phyloP scores from a whole-genome alignment of 345 rosid genomes.

The Populus pruinosa region DNA sequence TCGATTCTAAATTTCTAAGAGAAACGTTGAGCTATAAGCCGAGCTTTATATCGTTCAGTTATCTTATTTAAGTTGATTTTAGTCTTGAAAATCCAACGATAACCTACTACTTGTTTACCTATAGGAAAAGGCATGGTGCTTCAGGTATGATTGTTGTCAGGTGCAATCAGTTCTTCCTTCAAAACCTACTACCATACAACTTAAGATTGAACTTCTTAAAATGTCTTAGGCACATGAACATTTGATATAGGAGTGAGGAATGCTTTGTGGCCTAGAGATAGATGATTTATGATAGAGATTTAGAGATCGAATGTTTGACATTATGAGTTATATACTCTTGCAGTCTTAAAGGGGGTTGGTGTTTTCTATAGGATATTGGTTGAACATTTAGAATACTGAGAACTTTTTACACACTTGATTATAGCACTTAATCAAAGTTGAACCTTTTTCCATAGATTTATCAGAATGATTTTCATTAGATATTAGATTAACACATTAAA shows the following conservation, averaged over 20 bases:
- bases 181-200: background rate
- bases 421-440: no score
- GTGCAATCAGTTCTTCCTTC: background rate
- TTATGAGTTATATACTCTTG: background rate
- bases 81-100: background rate
- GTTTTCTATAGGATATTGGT: no score
- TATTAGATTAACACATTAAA: no score
- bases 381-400: background rate
- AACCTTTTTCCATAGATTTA: no score
- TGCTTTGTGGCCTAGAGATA: background rate
- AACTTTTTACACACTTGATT: background rate
- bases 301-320: background rate
- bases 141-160: background rate
- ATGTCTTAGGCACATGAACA: background rate
- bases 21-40: no score
- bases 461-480: no score
- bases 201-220: background rate
- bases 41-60: background rate
- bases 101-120: no score
- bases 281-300: background rate
- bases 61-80: no score
- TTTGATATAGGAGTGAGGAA: background rate
- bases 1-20: background rate
- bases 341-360: background rate
- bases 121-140: background rate